phyloP scores from a whole-genome alignment of 352 stramenopile genomes.

The Lagenidium giganteum region DNA sequence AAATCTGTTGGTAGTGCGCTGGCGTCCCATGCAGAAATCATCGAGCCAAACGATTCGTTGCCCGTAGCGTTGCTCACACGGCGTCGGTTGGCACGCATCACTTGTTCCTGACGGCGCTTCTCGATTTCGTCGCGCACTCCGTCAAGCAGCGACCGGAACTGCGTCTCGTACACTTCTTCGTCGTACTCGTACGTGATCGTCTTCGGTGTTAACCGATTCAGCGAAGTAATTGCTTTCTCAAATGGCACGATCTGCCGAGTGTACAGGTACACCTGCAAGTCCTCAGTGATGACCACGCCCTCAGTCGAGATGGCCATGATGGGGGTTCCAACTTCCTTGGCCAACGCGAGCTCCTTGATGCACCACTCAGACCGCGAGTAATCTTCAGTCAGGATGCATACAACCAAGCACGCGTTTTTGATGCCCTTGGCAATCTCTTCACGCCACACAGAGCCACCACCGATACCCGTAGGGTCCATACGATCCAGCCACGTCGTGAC shows the following conservation, averaged over 20 bases:
- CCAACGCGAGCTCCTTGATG: constrained; percentile 53
- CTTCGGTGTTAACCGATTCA: constrained; percentile 26
- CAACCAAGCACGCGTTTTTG: constrained; percentile 45
- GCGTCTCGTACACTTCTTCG: constrained; percentile 25
- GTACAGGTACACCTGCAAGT: constrained; percentile 70
- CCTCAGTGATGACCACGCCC: constrained; percentile 28
- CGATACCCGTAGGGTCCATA: constrained; percentile 60
- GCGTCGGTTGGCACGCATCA: constrained; percentile 18
- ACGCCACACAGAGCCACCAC: constrained; percentile 50
- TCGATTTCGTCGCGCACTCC: constrained; percentile 56
- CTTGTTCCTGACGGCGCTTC: constrained; percentile 40
- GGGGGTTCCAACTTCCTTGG: constrained; percentile 41
- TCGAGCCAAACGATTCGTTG: too few species aligned
- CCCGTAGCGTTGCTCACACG: constrained; percentile 20
- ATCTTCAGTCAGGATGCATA: constrained; percentile 53
- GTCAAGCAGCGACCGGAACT: constrained; percentile 46
- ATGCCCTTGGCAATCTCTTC: constrained; percentile 66
- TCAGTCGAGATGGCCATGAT: constrained; percentile 54
- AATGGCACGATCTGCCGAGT: constrained; percentile 69
- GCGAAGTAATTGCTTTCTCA: constrained; percentile 33
- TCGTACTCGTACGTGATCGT: constrained; percentile 48
- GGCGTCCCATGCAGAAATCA: too few species aligned
- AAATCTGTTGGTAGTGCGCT: constrained; percentile 33
- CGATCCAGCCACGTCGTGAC: constrained; percentile 59
- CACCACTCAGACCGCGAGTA: constrained; percentile 56